Percentiles rank a stretch among this genome's conserved stretches.
Conservation (phyloP, 23 red algal species). For the Gracilaria domingensis region DNA sequence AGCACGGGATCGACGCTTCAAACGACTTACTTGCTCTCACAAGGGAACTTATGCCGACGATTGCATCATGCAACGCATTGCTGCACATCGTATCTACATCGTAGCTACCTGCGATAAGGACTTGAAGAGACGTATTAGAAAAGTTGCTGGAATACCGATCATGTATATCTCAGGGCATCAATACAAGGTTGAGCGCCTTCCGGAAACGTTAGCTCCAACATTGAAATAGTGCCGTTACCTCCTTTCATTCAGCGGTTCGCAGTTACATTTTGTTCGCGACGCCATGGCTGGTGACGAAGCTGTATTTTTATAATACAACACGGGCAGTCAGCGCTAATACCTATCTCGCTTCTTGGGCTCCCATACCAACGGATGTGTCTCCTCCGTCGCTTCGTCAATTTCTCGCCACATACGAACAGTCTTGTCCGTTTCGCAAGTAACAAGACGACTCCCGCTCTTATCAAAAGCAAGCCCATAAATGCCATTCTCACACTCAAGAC, state of each 20-base stretch:
- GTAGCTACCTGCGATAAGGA: slow-evolving; percentile 97
- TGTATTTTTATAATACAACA: background rate
- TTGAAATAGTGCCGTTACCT: slow-evolving; percentile 3
- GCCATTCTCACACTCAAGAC: slow-evolving; percentile 79
- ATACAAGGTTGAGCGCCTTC: slow-evolving; percentile 95
- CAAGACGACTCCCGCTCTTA: slow-evolving; percentile 73
- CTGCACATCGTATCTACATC: slow-evolving; percentile 90
- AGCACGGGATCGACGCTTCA: slow-evolving; percentile 77
- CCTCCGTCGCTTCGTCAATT: slow-evolving; percentile 64
- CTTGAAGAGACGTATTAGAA: slow-evolving; percentile 88
- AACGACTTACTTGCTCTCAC: slow-evolving; percentile 93
- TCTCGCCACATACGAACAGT: slow-evolving; percentile 91
- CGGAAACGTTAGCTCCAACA: slow-evolving; percentile 77
- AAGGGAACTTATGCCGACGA: slow-evolving; percentile 99
- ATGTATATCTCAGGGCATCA: slow-evolving; percentile 96
- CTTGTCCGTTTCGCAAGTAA: slow-evolving; percentile 91
- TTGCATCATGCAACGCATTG: slow-evolving; percentile 91
- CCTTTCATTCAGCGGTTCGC: background rate
- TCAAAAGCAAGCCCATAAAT: slow-evolving; percentile 83
- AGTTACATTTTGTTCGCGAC: background rate
- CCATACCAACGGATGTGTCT: slow-evolving; percentile 73
- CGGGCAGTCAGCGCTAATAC: background rate
- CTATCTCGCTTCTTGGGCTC: slow-evolving; percentile 29
- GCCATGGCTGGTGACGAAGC: background rate
- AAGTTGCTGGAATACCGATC: slow-evolving; percentile 95